Percentiles rank a stretch among this genome's conserved stretches.
phyloP scores from a whole-genome alignment of 768 basidiomycete species.

The Cystofilobasidium bisporidii region DNA sequence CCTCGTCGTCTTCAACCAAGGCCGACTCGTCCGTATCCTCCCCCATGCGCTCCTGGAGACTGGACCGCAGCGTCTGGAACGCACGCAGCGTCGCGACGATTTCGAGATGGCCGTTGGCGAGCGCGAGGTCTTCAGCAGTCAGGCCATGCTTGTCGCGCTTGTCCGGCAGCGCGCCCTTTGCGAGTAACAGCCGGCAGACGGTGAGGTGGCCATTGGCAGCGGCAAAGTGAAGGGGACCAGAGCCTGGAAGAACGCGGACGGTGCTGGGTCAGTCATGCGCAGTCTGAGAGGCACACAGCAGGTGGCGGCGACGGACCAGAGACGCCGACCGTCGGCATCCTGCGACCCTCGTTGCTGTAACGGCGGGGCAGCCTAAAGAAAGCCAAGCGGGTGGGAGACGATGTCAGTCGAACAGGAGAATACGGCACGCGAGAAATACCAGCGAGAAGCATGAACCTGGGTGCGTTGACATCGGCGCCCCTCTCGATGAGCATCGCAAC shows the following conservation, averaged over 20 bases:
- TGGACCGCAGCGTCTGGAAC: slow-evolving; percentile 41
- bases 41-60: slow-evolving; percentile 5
- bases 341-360: slow-evolving; percentile 42
- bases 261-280: too few relatives aligned
- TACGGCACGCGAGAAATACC: too few relatives aligned
- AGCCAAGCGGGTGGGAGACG: neutral
- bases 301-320: slow-evolving; percentile 35
- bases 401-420: neutral
- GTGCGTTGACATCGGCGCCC: slow-evolving; percentile 97
- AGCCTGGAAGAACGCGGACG: slow-evolving; percentile 52
- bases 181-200: slow-evolving; percentile 68
- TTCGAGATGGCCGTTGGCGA: slow-evolving; percentile 66
- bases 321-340: slow-evolving; percentile 36
- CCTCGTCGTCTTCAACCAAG: slow-evolving; percentile 37
- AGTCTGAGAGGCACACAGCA: too few relatives aligned
- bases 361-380: slow-evolving; percentile 39
- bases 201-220: slow-evolving; percentile 82
- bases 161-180: slow-evolving; percentile 71
- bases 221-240: slow-evolving; percentile 92
- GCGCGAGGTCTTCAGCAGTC: slow-evolving; percentile 74
- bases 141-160: slow-evolving; percentile 83
- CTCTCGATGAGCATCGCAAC: slow-evolving; percentile 79
- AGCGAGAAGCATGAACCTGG: slow-evolving; percentile 51
- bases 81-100: slow-evolving; percentile 64
- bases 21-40: slow-evolving; percentile 14